These are phyloP conservation scores for Mycena rebaudengoi DNA, from an alignment of 768 basidiomycete genomes.

Conservation along the genomic window DNA sequence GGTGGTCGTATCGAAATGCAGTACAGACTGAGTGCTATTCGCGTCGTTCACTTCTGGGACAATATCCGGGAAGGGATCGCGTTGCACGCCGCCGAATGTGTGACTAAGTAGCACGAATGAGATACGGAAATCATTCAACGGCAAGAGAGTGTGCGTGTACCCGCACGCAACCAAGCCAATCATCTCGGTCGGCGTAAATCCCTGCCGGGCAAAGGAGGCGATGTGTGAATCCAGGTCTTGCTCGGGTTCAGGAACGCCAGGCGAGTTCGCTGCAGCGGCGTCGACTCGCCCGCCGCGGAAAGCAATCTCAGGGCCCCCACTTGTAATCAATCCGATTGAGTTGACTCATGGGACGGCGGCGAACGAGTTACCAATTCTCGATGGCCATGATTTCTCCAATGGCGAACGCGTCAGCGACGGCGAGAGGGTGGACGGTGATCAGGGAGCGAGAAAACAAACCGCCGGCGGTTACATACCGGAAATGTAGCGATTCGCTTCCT, in stretches of 20 bases:
- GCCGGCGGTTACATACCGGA: neutral
- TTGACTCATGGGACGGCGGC: neutral
- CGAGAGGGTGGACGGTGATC: neutral
- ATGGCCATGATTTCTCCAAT: slow-evolving; percentile 10
- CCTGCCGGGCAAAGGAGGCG: slow-evolving; percentile 4
- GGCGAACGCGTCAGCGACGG: slow-evolving; percentile 6
- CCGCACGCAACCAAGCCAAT: slow-evolving; percentile 11
- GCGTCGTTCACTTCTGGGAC: slow-evolving; percentile 2
- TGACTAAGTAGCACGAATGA: neutral
- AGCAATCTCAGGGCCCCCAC: slow-evolving; percentile 13
- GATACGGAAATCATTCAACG: neutral
- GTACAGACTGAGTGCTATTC: neutral
- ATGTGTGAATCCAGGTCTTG: slow-evolving; percentile 8
- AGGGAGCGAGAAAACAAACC: neutral
- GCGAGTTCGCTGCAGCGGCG: slow-evolving; percentile 3
- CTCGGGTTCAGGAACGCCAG: slow-evolving; percentile 7
- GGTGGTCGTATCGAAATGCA: slow-evolving; percentile 1
- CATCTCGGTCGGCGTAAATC: slow-evolving; percentile 13
- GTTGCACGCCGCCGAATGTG: slow-evolving; percentile 6
- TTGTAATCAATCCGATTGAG: neutral
- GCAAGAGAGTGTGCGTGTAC: neutral
- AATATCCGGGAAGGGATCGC: slow-evolving; percentile 3
- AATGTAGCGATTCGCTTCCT: neutral
- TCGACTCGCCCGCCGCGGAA: slow-evolving; percentile 16
- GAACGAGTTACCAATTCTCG: slow-evolving; percentile 5